Percentiles rank a stretch among this genome's conserved stretches.
Evolutionary conservation across 495 filamentous ascomycete species (phyloP).

Genomic region (Xylaria castorea): DNA sequence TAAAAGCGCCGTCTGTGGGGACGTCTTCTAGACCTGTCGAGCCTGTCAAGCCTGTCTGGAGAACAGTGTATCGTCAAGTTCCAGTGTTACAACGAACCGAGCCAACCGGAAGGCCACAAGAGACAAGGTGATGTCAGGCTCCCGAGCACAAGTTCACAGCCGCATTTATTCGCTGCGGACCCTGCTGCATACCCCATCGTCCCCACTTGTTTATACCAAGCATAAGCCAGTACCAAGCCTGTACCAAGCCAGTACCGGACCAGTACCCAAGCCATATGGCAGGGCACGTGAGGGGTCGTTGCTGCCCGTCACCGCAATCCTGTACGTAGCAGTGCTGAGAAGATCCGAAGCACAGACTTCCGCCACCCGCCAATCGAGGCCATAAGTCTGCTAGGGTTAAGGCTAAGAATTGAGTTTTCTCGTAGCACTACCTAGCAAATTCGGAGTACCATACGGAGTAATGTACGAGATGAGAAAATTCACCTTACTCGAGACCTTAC

Average conservation of each 20-base stretch:
- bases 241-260: too few relatives aligned
- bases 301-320: constrained; percentile 24
- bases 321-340: not conserved
- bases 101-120: constrained; percentile 2
- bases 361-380: not conserved
- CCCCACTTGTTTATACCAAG: constrained; percentile 1
- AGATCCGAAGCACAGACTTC: not conserved
- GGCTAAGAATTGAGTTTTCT: not conserved
- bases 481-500: not conserved
- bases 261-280: not conserved
- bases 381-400: not conserved
- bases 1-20: constrained; percentile 2
- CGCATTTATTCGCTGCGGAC: not conserved
- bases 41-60: not conserved
- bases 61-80: not conserved
- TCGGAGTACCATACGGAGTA: not conserved
- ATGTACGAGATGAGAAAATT: not conserved
- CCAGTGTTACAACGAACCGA: not conserved
- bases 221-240: not conserved
- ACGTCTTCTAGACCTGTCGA: not conserved
- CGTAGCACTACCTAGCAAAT: not conserved
- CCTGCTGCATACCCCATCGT: not conserved
- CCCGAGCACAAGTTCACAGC: constrained; percentile 1
- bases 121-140: constrained; percentile 23
- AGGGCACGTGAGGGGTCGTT: constrained; percentile 25